Evolutionary conservation across 129 eudicot genomes (phyloP).

Genomic region (Erigeron canadensis): DNA sequence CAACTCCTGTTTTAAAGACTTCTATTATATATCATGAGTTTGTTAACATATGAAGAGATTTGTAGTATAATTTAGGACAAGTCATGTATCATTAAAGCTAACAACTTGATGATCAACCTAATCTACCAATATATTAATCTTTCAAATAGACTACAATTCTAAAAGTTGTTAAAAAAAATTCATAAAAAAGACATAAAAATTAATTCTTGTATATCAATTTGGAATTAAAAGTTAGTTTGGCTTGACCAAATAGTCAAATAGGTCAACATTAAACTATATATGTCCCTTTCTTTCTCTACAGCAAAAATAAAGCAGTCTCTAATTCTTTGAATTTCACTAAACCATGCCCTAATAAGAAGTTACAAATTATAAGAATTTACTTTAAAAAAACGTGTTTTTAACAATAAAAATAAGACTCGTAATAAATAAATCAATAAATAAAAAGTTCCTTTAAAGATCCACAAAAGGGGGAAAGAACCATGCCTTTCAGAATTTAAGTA

Average conservation of each 20-base stretch:
- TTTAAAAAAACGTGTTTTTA: not conserved
- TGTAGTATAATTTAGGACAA: not conserved
- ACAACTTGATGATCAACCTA: constrained; percentile 8
- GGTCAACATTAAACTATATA: constrained; percentile 32
- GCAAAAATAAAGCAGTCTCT: not conserved
- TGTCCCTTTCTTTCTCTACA: constrained; percentile 8
- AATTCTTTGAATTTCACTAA: constrained; percentile 2
- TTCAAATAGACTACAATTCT: not conserved
- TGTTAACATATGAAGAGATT: not conserved
- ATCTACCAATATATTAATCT: not conserved
- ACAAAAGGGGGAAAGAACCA: constrained; percentile 22
- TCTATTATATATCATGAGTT: not conserved
- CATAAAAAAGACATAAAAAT: not conserved
- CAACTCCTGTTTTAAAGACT: not conserved
- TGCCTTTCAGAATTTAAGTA: not conserved
- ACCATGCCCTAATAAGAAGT: constrained; percentile 10
- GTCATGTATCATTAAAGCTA: not conserved
- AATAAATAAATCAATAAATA: too few species aligned
- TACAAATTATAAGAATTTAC: constrained; percentile 5
- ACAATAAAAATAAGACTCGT: not conserved
- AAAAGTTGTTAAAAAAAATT: not conserved
- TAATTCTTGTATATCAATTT: not conserved
- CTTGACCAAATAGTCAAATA: constrained; percentile 24
- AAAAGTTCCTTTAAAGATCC: constrained; percentile 19
- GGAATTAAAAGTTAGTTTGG: constrained; percentile 16